Conservation (phyloP, 2,329 filamentous ascomycete species). For the Diaporthe sp. region DNA sequence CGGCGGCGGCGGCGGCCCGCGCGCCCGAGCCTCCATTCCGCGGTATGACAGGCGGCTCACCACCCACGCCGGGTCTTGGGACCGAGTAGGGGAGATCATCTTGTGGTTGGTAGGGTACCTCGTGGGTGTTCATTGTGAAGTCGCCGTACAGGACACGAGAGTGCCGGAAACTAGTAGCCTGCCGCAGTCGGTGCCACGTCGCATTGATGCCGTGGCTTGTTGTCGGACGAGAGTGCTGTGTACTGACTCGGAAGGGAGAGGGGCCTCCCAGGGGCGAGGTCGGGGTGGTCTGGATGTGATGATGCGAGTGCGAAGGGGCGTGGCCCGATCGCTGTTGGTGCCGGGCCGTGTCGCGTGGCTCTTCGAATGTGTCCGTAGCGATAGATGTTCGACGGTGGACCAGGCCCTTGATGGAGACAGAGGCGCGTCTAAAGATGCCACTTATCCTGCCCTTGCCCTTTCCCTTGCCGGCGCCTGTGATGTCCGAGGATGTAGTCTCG, state of each 20-base stretch:
- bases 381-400: conserved; percentile 60
- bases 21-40: conserved; percentile 69
- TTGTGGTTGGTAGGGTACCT: conserved; percentile 32
- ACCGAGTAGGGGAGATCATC: conserved; percentile 36
- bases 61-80: conserved; percentile 60
- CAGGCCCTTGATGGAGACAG: conserved; percentile 63
- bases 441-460: conserved; percentile 51
- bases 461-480: conserved; percentile 23
- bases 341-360: conserved; percentile 37
- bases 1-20: conserved; percentile 66
- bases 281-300: conserved; percentile 34
- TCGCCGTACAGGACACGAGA: conserved; percentile 57
- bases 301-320: conserved; percentile 31
- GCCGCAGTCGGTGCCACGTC: conserved; percentile 33
- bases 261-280: conserved; percentile 30
- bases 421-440: conserved; percentile 65
- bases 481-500: conserved; percentile 1
- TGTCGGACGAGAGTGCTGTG: conserved; percentile 39
- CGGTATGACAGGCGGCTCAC: conserved; percentile 70
- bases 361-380: conserved; percentile 37
- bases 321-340: conserved; percentile 34
- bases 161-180: conserved; percentile 48
- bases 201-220: conserved; percentile 55
- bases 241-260: background rate
- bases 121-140: conserved; percentile 40